These are phyloP conservation scores for Hibiscus syriacus DNA, from an alignment of 345 rosid species.

Conservation along the genomic window DNA sequence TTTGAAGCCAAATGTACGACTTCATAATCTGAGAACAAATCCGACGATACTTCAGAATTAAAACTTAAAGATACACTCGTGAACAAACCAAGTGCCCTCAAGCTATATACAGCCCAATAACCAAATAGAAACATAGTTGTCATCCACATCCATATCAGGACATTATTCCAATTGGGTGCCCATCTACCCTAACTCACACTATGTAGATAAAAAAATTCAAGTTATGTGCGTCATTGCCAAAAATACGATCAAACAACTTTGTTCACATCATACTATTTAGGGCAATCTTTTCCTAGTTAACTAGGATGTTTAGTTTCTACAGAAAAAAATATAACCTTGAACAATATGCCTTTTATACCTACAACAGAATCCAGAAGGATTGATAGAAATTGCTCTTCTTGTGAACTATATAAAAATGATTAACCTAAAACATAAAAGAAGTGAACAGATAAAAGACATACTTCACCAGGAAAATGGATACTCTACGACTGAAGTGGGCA, in stretches of 20 bases:
- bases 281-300: neutral
- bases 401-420: neutral
- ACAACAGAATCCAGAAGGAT: neutral
- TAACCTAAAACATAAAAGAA: neutral
- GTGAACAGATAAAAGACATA: neutral
- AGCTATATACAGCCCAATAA: neutral
- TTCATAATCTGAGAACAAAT: conserved; percentile 42
- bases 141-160: neutral
- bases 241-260: neutral
- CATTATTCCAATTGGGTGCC: neutral
- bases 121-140: neutral
- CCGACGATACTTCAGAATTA: conserved; percentile 8
- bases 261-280: neutral
- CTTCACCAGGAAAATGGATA: conserved; percentile 1
- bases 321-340: neutral
- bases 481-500: neutral
- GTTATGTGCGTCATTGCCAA: neutral
- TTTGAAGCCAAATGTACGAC: conserved; percentile 85
- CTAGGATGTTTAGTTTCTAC: neutral
- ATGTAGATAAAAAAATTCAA: neutral
- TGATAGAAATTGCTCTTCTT: neutral
- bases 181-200: conserved; percentile 2
- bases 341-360: neutral
- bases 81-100: neutral
- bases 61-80: conserved; percentile 1